Percentiles rank a stretch among this genome's conserved stretches.
phyloP scores from a whole-genome alignment of 2,329 filamentous ascomycete species.

The Domatiomyces globalis region DNA sequence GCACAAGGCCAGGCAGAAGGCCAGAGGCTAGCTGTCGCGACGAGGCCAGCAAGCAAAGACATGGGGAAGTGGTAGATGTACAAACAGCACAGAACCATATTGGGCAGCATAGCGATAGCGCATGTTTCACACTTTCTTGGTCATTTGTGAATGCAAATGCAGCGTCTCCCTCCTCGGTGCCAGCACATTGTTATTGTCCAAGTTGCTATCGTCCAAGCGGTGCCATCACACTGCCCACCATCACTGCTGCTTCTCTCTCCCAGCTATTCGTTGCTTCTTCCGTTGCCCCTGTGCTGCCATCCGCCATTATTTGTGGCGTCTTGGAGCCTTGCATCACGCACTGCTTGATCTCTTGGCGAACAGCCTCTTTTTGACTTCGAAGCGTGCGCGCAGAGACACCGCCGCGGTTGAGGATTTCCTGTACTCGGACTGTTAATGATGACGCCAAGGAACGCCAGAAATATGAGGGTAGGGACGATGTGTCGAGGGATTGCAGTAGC shows the following conservation, averaged over 20 bases:
- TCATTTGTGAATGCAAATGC: neutral
- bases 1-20: conserved; percentile 30
- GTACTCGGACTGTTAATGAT: conserved; percentile 59
- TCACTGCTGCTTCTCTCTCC: conserved; percentile 88
- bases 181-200: conserved; percentile 13
- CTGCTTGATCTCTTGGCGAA: conserved; percentile 64
- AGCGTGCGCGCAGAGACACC: conserved; percentile 74
- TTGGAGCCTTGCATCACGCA: conserved; percentile 69
- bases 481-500: conserved; percentile 67
- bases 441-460: conserved; percentile 87
- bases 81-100: conserved; percentile 25
- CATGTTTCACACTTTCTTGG: too few species aligned
- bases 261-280: conserved; percentile 44
- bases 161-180: neutral
- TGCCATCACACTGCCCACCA: conserved; percentile 73
- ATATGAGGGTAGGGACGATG: conserved; percentile 70
- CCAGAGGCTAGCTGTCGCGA: conserved; percentile 16
- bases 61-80: conserved; percentile 1
- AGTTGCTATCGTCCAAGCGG: conserved; percentile 28
- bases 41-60: neutral
- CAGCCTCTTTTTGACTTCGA: conserved; percentile 56
- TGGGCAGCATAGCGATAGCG: too few species aligned
- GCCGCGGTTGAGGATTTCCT: conserved; percentile 70
- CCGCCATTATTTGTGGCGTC: conserved; percentile 40
- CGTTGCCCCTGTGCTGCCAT: conserved; percentile 27